Base-by-base conservation (phyloP, 768 basidiomycete species). In the Russula vinacea region DNA sequence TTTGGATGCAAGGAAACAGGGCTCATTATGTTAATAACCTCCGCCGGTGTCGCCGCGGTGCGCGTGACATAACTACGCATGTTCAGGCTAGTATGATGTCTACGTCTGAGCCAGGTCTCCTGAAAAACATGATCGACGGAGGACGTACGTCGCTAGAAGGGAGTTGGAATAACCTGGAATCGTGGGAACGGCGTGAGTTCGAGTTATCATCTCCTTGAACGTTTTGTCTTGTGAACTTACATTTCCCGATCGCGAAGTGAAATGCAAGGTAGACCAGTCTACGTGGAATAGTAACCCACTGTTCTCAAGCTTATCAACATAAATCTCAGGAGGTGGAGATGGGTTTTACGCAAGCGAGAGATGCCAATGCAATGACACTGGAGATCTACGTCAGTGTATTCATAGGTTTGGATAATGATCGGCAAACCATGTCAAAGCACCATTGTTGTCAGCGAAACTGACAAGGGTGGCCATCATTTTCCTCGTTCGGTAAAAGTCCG, bases 21-120 rank as follows among this genome's bases (percentile, higher is more conserved):
- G 17, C 2, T 53, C 56, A 40, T 62, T 16, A 64, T 29, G 42
- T 59, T 52, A 42, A 49, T 40, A 14, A 37, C 1, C 10, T 58
- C 62, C 16, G 3, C 44, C 22, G 49, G 14, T 11, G 59, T 6
- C 3, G 17, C 29, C 5, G 35, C 57, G 11, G 57, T 35, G 44
- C 62, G 52, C 50, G 54, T 66, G 50, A 65, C 26, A 51, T 67
- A 62, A 37, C 58, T 51, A 19, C 67, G 64, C 65, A 67, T 67
- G 40, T 67, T 67, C 42, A 67, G 26, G 33, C 66, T 67, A 29
- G 29, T 29, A 35, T 26, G 10, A 37, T 7, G 24, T 32, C 44
- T n/a, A 32, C 5, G 16, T 26, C 19, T 64, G 4, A 53, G 49
- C 37, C 22, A 8, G 11, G 5, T 26, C 19, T 40, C 24, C 14